Evolutionary conservation across 768 basidiomycete genomes (phyloP), one percentile per base, ranked within the genome.

Genomic region (Russula vinacea): DNA sequence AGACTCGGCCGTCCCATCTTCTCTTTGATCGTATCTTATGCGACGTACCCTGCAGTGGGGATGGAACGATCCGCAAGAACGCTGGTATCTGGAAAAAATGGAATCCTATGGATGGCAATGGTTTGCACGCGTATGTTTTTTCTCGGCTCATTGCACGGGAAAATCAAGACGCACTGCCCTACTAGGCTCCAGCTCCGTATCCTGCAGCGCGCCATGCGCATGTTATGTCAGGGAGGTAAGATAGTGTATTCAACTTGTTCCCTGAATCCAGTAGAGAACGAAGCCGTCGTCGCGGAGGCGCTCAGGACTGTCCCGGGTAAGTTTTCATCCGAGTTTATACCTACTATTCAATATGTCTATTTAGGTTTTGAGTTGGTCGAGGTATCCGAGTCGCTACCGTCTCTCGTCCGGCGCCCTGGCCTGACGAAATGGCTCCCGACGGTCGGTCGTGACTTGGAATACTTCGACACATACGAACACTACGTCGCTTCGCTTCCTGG

Each of bases 221-320:
- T 98, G 76, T 82, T 99, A 45, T 81, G 83, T 66, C 86, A 87
- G 35, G 84, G 87, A n/a, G 96, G 95, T 9, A 86, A 90, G 40
- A 89, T 98, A 66, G 95, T 98, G 19, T 99, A 98, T 74, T 98
- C 97, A 6, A 99, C 97, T 0, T 98, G 97, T 71, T 98, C 95
- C 0, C 79, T 98, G 68, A 98, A 98, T 74, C 97, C 97, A 1
- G 82, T 94, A 14, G 97, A 99, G 76, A 98, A 99, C 73, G 97
- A 99, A 74, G 93, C 97, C 9, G 96, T 98, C 65, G 79, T 98
- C 39, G 89, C 92, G 1, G 87, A 90, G 50, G 94, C 92, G 0
- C 79, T 98, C 42, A 84, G 83, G 64, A 74, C 79, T 1, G 84
- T 88, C 64, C 82, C 85, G 26, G 90, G 94, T 89, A 47, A 42